Conservation (phyloP, 495 filamentous ascomycete species). For the Echria macrotheca region DNA sequence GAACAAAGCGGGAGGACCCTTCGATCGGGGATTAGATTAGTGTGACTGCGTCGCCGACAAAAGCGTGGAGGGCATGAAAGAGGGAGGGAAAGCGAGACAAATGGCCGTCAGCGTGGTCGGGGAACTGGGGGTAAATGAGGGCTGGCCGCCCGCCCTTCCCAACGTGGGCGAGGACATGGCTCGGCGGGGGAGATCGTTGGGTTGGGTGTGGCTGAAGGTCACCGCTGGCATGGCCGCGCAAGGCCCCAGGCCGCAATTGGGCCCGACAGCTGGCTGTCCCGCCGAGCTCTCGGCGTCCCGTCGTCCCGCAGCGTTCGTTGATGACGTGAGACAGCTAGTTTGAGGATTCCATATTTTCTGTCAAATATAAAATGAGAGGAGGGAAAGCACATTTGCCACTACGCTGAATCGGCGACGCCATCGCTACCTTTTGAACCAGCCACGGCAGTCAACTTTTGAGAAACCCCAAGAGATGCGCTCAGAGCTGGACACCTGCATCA, state of each 20-base stretch:
- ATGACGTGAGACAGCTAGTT: conserved; percentile 13
- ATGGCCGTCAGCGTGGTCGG: not conserved
- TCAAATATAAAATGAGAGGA: no score
- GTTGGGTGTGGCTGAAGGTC: conserved; percentile 8
- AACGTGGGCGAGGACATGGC: not conserved
- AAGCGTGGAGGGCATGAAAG: not conserved
- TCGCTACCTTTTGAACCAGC: no score
- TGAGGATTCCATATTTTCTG: not conserved
- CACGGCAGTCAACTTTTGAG: no score
- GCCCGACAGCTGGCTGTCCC: conserved; percentile 1
- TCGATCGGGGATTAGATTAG: not conserved
- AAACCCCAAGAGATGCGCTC: no score
- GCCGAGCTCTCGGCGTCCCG: conserved; percentile 8
- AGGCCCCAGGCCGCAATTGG: conserved; percentile 3
- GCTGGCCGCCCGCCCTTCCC: not conserved
- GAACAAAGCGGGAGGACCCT: not conserved
- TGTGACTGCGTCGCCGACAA: not conserved
- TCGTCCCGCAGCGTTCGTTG: conserved; percentile 4
- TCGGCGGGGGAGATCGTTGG: conserved; percentile 7
- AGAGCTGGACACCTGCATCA: no score
- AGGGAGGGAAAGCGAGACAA: conserved; percentile 4
- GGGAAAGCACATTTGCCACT: no score
- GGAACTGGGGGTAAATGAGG: conserved; percentile 11
- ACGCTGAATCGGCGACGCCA: no score
- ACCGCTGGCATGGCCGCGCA: not conserved